Base-by-base conservation (phyloP, 225 moss, liverwort and hornwort species). In the Sphagnum tenellum region DNA sequence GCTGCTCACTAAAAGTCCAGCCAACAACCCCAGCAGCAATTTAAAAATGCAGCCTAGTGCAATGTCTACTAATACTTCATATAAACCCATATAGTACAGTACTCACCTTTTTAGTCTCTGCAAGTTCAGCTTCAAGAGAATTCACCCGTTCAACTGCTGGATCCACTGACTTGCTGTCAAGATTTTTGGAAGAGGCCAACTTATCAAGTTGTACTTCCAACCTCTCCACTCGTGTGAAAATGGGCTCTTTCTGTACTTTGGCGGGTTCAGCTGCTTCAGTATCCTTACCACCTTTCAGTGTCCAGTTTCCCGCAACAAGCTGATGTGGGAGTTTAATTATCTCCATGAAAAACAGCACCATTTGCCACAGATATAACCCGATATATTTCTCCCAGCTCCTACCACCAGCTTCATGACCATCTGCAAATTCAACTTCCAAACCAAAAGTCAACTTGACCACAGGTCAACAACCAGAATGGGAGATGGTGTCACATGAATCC, bases 21-120 rank as follows among this genome's bases (percentile, higher is more conserved):
- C 29, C 29, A 29, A 29, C 29, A 29, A 29, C 29, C 29, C 29
- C 0, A 29, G 1, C 0, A 29, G 1, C 29, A 29, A 29, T 29
- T 29, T 29, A 29, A 29, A 29, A 29, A 29, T 29, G 29, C 29
- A 29, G 29, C 29, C 29, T 29, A 29, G 29, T 29, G 29, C 0
- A 29, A 29, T 29, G 29, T 29, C 29, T 29, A 29, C 0, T 29
- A 29, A 29, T 1, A 29, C 29, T 29, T 29, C 29, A 29, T 29
- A 29, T 29, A 29, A 29, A 29, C 29, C 29, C 29, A 29, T 29
- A 29, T 1, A 29, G 29, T 29, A 29, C 29, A 46, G 52, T 52
- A 12, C 64, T 2, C 70, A 91, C 94, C 89, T 83, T 88, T 62
- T 92, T 95, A 10, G 86, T 88, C 71, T 89, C 88, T 46, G 79